phyloP scores from a whole-genome alignment of 805 yeast species.

The Starmerella geochares region DNA sequence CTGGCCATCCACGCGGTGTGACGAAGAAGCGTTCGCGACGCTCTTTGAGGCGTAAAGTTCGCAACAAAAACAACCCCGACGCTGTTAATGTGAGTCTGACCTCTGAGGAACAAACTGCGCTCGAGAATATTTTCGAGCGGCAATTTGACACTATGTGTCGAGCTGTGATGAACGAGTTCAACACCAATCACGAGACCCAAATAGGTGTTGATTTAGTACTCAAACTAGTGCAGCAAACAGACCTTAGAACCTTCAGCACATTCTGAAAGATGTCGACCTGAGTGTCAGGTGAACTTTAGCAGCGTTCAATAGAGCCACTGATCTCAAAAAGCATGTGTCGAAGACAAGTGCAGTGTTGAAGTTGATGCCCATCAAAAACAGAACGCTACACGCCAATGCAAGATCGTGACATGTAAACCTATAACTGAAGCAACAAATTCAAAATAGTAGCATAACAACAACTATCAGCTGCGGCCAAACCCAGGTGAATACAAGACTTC shows the following conservation, averaged over 20 bases:
- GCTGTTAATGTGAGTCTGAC: neutral
- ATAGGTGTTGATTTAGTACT: conserved; percentile 12
- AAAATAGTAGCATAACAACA: no score
- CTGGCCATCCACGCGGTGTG: neutral
- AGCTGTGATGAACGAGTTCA: neutral
- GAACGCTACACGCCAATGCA: no score
- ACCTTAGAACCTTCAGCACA: neutral
- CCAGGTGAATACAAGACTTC: no score
- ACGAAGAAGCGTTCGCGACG: neutral
- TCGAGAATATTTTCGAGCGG: neutral
- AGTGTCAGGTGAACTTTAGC: no score
- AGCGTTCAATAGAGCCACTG: no score
- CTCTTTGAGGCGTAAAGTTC: neutral
- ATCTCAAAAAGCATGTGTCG: no score
- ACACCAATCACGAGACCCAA: neutral
- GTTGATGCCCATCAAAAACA: no score
- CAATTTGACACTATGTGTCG: conserved; percentile 2
- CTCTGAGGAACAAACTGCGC: neutral
- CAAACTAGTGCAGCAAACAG: neutral
- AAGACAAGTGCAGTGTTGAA: no score
- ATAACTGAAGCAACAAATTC: no score
- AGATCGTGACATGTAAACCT: no score
- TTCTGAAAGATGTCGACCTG: neutral
- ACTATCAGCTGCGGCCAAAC: no score
- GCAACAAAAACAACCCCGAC: neutral